These are phyloP conservation scores for Serendipita sp. DNA, from an alignment of 768 basidiomycete genomes.

Conservation along the genomic window DNA sequence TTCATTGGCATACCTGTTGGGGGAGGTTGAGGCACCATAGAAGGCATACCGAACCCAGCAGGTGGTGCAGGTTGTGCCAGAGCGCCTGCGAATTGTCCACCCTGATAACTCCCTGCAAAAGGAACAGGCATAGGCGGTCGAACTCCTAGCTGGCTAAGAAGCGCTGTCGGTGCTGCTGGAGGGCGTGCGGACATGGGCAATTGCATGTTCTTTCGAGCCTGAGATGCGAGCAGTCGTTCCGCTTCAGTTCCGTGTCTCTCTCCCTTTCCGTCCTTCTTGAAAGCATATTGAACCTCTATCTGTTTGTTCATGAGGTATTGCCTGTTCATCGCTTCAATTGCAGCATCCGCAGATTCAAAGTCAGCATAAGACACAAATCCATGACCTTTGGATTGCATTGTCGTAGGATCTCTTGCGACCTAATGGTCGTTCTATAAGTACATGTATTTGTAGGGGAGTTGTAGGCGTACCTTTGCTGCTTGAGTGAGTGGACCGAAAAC, in stretches of 20 bases:
- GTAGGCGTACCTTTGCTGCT: conserved; percentile 56
- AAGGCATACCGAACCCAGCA: conserved; percentile 42
- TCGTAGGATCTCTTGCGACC: conserved; percentile 80
- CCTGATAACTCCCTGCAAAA: conserved; percentile 69
- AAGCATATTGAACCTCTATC: conserved; percentile 92
- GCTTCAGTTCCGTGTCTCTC: conserved; percentile 94
- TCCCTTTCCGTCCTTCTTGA: conserved; percentile 98
- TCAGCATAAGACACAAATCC: conserved; percentile 96
- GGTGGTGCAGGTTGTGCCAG: conserved; percentile 65
- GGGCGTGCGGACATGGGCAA: conserved; percentile 63
- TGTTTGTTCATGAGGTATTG: conserved; percentile 99
- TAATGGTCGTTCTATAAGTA: conserved; percentile 19
- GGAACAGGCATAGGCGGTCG: conserved; percentile 43
- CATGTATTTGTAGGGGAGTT: neutral
- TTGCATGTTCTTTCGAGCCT: conserved; percentile 91
- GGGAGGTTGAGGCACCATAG: neutral
- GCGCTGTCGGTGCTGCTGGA: conserved; percentile 28
- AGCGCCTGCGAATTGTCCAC: conserved; percentile 75
- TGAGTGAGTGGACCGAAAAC: conserved; percentile 89
- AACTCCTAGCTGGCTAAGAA: conserved; percentile 34
- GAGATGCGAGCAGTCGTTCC: conserved; percentile 88
- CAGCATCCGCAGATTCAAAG: conserved; percentile 93
- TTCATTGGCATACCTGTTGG: neutral
- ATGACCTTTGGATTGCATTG: conserved; percentile 85
- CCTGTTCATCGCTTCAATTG: conserved; percentile 90